phyloP scores from a whole-genome alignment of 2,329 filamentous ascomycete genomes.

The Fusarium sp. region DNA sequence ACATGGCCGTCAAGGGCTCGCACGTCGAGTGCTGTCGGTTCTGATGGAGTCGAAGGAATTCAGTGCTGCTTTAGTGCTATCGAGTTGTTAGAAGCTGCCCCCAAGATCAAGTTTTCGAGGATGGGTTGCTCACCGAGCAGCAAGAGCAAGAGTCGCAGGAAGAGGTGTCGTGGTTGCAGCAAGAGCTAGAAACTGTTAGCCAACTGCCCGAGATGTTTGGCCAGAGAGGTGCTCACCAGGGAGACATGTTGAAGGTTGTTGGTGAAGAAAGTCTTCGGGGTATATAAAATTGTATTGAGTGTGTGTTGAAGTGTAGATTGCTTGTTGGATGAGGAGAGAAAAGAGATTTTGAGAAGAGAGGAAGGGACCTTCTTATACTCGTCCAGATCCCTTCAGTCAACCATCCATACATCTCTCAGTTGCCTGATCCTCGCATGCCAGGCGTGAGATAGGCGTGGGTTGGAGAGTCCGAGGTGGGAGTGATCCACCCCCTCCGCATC shows the following conservation, averaged over 20 bases:
- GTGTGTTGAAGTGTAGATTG: conserved; percentile 34
- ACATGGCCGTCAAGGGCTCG: conserved; percentile 26
- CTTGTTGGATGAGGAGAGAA: conserved; percentile 42
- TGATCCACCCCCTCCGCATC: conserved; percentile 35
- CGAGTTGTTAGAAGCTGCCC: conserved; percentile 15
- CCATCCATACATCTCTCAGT: conserved; percentile 22
- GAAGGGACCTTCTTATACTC: conserved; percentile 43
- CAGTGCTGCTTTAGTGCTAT: conserved; percentile 48
- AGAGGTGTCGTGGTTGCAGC: conserved; percentile 41
- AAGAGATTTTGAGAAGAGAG: conserved; percentile 30
- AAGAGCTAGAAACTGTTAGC: conserved; percentile 33
- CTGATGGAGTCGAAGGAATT: conserved; percentile 33
- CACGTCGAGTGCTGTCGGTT: conserved; percentile 26
- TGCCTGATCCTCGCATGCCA: conserved; percentile 42
- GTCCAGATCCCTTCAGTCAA: conserved; percentile 18
- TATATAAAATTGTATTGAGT: conserved; percentile 33
- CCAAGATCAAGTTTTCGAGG: fast-evolving
- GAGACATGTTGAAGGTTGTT: conserved; percentile 46
- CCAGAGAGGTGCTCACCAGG: conserved; percentile 41
- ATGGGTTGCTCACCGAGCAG: conserved; percentile 38
- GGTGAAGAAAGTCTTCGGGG: conserved; percentile 42
- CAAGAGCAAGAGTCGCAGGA: conserved; percentile 43
- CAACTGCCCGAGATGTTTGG: background rate
- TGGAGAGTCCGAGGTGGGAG: conserved; percentile 25
- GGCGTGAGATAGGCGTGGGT: conserved; percentile 32